These are phyloP conservation scores for Helianthus tuberosus DNA, from an alignment of 129 eudicot genomes.

Conservation along the genomic window DNA sequence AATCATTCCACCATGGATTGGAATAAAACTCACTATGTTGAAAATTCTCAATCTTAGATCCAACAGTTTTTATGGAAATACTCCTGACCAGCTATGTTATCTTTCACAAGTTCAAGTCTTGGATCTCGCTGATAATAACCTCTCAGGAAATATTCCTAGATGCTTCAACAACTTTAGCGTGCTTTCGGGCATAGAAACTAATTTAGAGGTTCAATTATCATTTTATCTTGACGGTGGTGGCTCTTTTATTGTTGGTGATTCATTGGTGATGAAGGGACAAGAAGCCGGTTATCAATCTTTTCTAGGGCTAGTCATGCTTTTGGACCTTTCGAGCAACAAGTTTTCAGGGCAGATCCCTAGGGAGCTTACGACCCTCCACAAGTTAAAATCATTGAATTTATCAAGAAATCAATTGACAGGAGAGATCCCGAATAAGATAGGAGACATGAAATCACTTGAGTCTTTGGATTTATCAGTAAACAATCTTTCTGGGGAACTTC, in stretches of 20 bases:
- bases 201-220: slow-evolving; percentile 3
- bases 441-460: too few species aligned
- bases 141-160: not conserved
- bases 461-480: too few species aligned
- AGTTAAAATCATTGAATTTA: too few species aligned
- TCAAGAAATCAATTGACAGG: too few species aligned
- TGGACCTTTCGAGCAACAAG: too few species aligned
- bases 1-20: not conserved
- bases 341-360: too few species aligned
- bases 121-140: not conserved
- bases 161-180: not conserved
- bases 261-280: slow-evolving; percentile 8
- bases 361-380: too few species aligned
- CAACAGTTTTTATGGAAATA: not conserved
- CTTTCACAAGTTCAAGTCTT: not conserved
- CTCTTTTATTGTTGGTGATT: not conserved
- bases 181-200: not conserved
- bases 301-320: not conserved
- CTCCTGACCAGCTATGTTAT: not conserved
- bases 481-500: too few species aligned
- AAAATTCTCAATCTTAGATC: not conserved
- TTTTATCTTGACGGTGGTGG: not conserved
- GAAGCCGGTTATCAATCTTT: slow-evolving; percentile 1
- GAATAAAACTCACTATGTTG: not conserved
- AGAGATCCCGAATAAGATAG: too few species aligned